Evolutionary conservation across 345 rosid genomes (phyloP).

Genomic region (Heritiera fomes): DNA sequence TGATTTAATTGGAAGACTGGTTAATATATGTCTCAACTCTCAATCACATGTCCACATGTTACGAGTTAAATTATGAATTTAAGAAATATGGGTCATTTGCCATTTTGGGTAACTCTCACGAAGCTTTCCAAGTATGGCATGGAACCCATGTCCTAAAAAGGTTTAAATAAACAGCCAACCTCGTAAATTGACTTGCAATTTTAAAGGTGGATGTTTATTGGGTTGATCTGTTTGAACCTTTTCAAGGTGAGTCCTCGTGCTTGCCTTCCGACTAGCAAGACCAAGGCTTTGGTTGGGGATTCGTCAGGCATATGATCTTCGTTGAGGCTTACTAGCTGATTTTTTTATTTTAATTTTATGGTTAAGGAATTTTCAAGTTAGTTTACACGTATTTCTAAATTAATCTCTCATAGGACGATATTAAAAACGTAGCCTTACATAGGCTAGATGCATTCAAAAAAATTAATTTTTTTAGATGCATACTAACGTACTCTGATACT

Average conservation of each 20-base stretch:
- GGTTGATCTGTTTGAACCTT: neutral
- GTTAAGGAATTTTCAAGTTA: too few species aligned
- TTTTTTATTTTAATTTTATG: too few species aligned
- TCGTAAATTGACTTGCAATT: constrained; percentile 8
- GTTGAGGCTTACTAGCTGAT: neutral
- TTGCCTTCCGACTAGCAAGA: neutral
- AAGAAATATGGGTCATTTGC: constrained; percentile 10
- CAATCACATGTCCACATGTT: constrained; percentile 2
- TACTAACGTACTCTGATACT: too few species aligned
- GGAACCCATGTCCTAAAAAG: neutral
- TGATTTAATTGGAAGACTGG: constrained; percentile 6
- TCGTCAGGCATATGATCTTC: constrained; percentile 9
- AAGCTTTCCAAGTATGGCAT: neutral
- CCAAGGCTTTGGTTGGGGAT: constrained; percentile 21
- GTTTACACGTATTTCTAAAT: too few species aligned
- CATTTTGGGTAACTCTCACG: neutral
- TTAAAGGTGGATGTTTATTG: neutral
- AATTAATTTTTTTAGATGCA: too few species aligned
- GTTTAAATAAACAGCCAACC: neutral
- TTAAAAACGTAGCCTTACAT: too few species aligned
- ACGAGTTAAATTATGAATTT: neutral
- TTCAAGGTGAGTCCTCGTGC: constrained; percentile 17
- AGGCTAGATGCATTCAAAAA: too few species aligned
- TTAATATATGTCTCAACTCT: constrained; percentile 6
- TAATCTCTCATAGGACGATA: too few species aligned